phyloP scores from a whole-genome alignment of 345 rosid genomes.

The Diplotaxis tenuifolia region DNA sequence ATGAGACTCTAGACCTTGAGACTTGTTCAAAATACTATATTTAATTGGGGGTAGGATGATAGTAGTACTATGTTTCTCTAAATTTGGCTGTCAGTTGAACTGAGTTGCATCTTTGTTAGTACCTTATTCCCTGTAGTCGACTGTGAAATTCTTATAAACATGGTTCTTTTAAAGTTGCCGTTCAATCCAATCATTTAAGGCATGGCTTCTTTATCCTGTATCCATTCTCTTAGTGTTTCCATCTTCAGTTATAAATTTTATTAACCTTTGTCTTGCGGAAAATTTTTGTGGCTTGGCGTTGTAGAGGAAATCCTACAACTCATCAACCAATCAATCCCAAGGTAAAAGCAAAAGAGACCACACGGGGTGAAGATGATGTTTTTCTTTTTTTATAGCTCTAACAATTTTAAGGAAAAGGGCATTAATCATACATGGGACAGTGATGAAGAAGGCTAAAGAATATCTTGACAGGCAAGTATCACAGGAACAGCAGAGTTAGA shows the following conservation, averaged over 20 bases:
- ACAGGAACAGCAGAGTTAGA: not conserved
- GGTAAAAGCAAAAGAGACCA: conserved; percentile 43
- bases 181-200: conserved; percentile 91
- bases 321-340: conserved; percentile 63
- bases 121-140: not conserved
- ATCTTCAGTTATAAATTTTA: too few species aligned
- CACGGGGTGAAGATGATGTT: not conserved
- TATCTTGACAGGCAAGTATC: conserved; percentile 63
- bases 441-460: conserved; percentile 63
- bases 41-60: conserved; percentile 56
- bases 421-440: conserved; percentile 69
- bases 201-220: conserved; percentile 12
- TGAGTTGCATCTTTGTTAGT: not conserved
- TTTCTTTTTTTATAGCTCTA: not conserved
- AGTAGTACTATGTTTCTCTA: conserved; percentile 61
- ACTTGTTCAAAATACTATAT: conserved; percentile 63
- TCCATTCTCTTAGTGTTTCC: not conserved
- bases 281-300: conserved; percentile 80
- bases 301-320: conserved; percentile 83
- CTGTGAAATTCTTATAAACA: not conserved
- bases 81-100: conserved; percentile 82
- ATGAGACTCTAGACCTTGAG: too few species aligned
- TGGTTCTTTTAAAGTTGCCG: conserved; percentile 36
- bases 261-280: conserved; percentile 39
- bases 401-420: conserved; percentile 60